These are phyloP conservation scores for Fraxinus xanthoxyloides DNA, from an alignment of 305 asterid genomes.

Conservation along the genomic window DNA sequence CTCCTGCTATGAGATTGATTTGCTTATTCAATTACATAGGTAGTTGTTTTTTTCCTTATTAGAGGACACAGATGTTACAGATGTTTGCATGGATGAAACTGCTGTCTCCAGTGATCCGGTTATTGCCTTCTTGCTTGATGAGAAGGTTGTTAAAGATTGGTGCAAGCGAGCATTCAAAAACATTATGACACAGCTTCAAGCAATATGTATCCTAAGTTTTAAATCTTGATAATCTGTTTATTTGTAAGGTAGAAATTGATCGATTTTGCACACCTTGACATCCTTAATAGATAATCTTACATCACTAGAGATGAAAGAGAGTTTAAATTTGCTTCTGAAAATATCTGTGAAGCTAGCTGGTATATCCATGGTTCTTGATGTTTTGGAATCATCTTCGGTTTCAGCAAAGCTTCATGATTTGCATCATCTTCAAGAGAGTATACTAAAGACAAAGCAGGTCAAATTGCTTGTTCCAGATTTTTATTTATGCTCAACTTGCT, in stretches of 20 bases:
- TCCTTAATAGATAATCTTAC: constrained; percentile 56
- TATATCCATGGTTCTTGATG: constrained; percentile 68
- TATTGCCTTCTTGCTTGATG: constrained; percentile 88
- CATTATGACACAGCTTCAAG: constrained; percentile 52
- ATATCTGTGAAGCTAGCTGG: constrained; percentile 72
- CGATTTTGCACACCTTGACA: constrained; percentile 50
- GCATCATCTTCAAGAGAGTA: constrained; percentile 70
- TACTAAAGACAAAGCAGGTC: constrained; percentile 89
- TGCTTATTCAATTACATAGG: constrained; percentile 11
- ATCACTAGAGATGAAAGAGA: constrained; percentile 42
- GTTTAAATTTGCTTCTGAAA: constrained; percentile 55
- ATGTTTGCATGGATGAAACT: constrained; percentile 97
- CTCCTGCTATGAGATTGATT: constrained; percentile 14
- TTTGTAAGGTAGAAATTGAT: not conserved
- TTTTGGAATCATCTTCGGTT: constrained; percentile 73
- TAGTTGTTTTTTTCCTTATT: constrained; percentile 52
- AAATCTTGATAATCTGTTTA: constrained; percentile 2
- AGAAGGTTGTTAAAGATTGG: constrained; percentile 97
- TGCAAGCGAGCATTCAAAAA: constrained; percentile 71
- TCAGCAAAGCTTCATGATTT: constrained; percentile 76
- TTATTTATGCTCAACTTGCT: not conserved
- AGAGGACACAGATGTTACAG: constrained; percentile 66
- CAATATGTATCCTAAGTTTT: constrained; percentile 71
- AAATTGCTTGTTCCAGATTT: constrained; percentile 23
- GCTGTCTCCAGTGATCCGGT: constrained; percentile 97